Conservation (phyloP, 345 rosid species). For the Punica granatum region DNA sequence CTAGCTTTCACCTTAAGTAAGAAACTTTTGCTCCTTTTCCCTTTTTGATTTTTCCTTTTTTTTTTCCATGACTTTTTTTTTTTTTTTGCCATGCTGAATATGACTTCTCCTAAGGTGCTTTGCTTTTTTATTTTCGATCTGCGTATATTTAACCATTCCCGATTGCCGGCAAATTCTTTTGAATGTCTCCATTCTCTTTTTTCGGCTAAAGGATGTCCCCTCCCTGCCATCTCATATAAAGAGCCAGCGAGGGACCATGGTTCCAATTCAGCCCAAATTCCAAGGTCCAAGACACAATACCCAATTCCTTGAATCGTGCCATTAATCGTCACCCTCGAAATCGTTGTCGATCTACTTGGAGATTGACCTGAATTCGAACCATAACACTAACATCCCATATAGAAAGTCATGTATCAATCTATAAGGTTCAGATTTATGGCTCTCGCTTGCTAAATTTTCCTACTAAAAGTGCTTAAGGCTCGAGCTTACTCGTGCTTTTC, state of each 20-base stretch:
- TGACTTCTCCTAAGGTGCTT: not conserved
- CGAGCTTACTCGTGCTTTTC: too few species aligned
- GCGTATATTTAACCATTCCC: not conserved
- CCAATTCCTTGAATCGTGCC: not conserved
- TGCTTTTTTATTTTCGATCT: not conserved
- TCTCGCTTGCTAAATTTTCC: too few species aligned
- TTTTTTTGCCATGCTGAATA: not conserved
- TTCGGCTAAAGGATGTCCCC: not conserved
- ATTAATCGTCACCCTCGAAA: not conserved
- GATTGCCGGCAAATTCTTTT: not conserved
- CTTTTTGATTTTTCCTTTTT: not conserved
- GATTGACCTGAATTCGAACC: not conserved
- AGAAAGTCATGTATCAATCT: not conserved
- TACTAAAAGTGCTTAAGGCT: too few species aligned
- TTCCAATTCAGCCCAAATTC: not conserved
- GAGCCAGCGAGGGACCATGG: not conserved
- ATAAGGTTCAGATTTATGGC: too few species aligned
- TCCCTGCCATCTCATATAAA: not conserved
- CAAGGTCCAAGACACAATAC: not conserved
- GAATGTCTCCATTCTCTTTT: not conserved
- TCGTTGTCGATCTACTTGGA: not conserved
- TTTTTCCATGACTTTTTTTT: not conserved
- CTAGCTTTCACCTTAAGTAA: constrained; percentile 2
- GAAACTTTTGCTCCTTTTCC: constrained; percentile 2
- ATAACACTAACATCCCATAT: not conserved